phyloP scores from a whole-genome alignment of 805 yeast genomes.

The Candida loeiensis region DNA sequence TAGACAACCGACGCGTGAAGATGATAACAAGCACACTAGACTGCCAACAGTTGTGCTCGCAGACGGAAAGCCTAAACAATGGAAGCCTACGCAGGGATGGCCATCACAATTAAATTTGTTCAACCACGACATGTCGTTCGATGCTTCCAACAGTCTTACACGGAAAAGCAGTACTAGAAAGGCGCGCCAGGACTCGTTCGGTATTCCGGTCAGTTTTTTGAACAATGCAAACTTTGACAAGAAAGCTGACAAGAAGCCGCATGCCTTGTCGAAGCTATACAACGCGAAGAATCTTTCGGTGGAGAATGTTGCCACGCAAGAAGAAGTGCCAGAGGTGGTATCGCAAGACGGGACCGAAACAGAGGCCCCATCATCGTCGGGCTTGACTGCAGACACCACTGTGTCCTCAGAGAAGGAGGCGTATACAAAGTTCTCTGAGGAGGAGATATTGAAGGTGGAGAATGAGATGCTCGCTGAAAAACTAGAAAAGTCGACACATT shows the following conservation, averaged over 20 bases:
- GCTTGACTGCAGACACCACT: neutral
- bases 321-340: neutral
- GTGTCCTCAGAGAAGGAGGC: neutral
- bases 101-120: conserved; percentile 58
- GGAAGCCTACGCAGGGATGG: conserved; percentile 21
- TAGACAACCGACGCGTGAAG: conserved; percentile 1
- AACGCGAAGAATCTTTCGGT: conserved; percentile 5
- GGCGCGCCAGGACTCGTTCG: conserved; percentile 25
- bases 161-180: conserved; percentile 35
- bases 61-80: conserved; percentile 7
- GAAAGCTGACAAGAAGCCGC: conserved; percentile 9
- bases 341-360: conserved; percentile 4
- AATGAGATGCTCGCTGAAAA: conserved; percentile 40
- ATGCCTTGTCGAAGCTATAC: conserved; percentile 10
- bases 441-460: conserved; percentile 44
- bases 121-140: conserved; percentile 30
- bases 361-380: conserved; percentile 1
- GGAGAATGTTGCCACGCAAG: neutral
- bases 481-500: conserved; percentile 34
- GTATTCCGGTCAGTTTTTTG: conserved; percentile 22
- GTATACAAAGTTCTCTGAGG: conserved; percentile 33
- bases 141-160: conserved; percentile 27
- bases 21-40: conserved; percentile 1
- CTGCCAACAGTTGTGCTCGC: conserved; percentile 1
- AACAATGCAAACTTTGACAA: conserved; percentile 2